Evolutionary conservation across 2,329 filamentous ascomycete species (phyloP).

Genomic region (Podosphaera fusca): DNA sequence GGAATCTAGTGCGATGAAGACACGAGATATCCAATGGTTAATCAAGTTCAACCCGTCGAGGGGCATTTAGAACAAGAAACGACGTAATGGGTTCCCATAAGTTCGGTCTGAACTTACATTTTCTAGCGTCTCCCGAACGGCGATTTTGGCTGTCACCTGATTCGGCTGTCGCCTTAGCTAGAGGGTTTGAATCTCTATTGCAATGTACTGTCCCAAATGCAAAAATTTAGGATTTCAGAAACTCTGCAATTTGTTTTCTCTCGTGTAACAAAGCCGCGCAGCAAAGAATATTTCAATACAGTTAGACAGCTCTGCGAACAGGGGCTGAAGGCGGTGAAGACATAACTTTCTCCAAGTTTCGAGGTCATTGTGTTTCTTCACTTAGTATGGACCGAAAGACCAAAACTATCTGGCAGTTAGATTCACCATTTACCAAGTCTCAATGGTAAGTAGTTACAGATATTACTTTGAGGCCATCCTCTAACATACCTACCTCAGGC

Average conservation of each 20-base stretch:
- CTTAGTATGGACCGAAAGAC: slow-evolving; percentile 25
- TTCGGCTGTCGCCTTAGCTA: background rate
- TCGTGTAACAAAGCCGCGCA: background rate
- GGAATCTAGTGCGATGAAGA: background rate
- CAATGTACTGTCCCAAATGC: no score
- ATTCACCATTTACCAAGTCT: slow-evolving; percentile 37
- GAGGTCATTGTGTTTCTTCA: background rate
- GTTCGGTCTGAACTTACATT: background rate
- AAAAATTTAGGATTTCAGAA: no score
- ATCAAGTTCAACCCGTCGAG: background rate
- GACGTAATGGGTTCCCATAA: background rate
- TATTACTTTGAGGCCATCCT: background rate
- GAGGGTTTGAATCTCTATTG: background rate
- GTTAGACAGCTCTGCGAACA: background rate
- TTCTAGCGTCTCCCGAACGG: background rate
- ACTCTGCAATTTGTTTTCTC: background rate
- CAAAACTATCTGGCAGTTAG: slow-evolving; percentile 38
- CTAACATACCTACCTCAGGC: slow-evolving; percentile 23
- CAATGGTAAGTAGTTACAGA: slow-evolving; percentile 26
- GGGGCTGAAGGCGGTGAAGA: background rate
- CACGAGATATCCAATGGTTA: background rate
- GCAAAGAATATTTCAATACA: background rate
- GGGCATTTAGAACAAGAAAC: background rate
- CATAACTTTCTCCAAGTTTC: background rate
- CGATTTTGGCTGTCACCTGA: background rate